phyloP scores from a whole-genome alignment of 257 asterid genomes.

The Nicotiana paniculata region DNA sequence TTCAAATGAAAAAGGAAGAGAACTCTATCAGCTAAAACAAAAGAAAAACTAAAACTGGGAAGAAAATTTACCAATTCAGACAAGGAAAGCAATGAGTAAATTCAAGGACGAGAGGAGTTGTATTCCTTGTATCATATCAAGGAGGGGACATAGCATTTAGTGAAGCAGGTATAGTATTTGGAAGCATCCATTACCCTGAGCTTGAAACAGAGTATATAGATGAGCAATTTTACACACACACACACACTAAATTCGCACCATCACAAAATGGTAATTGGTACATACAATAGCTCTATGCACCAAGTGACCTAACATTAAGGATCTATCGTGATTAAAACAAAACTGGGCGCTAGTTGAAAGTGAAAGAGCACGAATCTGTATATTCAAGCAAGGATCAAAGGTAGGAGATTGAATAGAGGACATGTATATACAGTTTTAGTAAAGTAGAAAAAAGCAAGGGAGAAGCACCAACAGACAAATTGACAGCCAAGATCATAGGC shows the following conservation, averaged over 20 bases:
- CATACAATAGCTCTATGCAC: not conserved
- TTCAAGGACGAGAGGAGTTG: no score
- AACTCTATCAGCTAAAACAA: no score
- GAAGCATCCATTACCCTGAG: not conserved
- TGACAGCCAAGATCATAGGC: constrained; percentile 68
- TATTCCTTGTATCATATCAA: no score
- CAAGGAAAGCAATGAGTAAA: no score
- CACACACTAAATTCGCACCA: not conserved
- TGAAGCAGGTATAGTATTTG: not conserved
- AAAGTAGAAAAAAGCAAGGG: not conserved
- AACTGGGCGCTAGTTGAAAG: not conserved
- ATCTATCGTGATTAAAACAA: not conserved
- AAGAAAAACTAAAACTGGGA: no score
- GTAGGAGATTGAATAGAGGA: not conserved
- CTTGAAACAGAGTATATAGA: not conserved
- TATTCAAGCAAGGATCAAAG: not conserved
- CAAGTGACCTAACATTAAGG: not conserved
- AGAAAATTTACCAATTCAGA: no score
- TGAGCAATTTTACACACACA: not conserved
- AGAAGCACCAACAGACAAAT: constrained; percentile 72
- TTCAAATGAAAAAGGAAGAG: no score
- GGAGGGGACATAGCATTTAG: not conserved
- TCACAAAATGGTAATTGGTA: not conserved
- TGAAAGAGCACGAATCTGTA: not conserved
- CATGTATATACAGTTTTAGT: not conserved